Evolutionary conservation across 257 asterid genomes (phyloP).

Genomic region (Plantago major): DNA sequence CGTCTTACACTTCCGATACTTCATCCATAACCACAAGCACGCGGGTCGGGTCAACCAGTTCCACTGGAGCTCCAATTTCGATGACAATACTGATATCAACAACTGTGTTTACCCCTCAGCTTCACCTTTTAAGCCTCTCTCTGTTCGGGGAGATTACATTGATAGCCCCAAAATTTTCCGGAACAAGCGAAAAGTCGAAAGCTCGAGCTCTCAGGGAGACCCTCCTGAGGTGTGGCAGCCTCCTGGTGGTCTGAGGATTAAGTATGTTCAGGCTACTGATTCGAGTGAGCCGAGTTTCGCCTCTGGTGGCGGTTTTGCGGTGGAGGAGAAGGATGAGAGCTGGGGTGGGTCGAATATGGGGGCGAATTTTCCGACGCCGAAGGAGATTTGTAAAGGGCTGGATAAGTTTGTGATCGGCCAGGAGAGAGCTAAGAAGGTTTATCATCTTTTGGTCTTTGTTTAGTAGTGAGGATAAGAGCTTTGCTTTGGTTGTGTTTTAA

Average conservation of each 20-base stretch:
- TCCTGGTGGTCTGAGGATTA: slow-evolving; percentile 68
- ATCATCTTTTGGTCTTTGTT: slow-evolving; percentile 8
- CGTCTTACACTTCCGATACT: slow-evolving; percentile 68
- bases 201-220: slow-evolving; percentile 65
- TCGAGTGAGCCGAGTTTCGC: slow-evolving; percentile 42
- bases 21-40: slow-evolving; percentile 37
- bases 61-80: slow-evolving; percentile 47
- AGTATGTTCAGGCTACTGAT: slow-evolving; percentile 50
- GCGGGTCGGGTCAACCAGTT: slow-evolving; percentile 47
- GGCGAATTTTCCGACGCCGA: slow-evolving; percentile 75
- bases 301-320: slow-evolving; percentile 53
- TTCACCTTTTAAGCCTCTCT: slow-evolving; percentile 45
- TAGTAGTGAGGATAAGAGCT: not conserved
- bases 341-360: slow-evolving; percentile 98
- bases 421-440: slow-evolving; percentile 94
- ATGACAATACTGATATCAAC: slow-evolving; percentile 10
- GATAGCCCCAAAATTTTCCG: slow-evolving; percentile 26
- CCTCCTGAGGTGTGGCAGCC: slow-evolving; percentile 99
- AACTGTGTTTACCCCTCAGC: slow-evolving; percentile 31
- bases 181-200: slow-evolving; percentile 31
- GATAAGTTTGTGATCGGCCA: slow-evolving; percentile 97
- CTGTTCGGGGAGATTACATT: slow-evolving; percentile 40
- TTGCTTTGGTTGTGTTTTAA: not conserved
- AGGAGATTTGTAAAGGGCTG: slow-evolving; percentile 92
- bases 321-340: slow-evolving; percentile 52